Conservation (phyloP, 305 asterid genomes). For the Ajuga reptans region DNA sequence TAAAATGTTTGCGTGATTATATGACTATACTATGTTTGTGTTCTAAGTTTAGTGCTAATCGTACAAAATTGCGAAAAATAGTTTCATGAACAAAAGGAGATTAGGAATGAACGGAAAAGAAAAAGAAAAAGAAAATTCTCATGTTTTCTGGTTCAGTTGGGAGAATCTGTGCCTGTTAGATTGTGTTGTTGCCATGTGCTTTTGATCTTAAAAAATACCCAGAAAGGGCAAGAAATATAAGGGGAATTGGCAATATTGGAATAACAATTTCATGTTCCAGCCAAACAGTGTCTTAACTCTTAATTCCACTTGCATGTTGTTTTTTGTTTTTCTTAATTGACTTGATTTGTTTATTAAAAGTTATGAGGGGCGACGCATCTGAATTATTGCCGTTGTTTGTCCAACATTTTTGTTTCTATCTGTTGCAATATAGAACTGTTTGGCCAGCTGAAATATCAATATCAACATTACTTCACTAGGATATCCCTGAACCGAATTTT, state of each 20-base stretch:
- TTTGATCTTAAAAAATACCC: constrained; percentile 9
- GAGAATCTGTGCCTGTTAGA: background rate
- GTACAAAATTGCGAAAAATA: background rate
- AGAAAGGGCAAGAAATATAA: background rate
- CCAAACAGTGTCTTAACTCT: constrained; percentile 16
- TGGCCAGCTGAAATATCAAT: constrained; percentile 14
- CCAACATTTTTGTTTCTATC: background rate
- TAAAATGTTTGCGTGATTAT: background rate
- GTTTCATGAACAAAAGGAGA: background rate
- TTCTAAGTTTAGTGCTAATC: background rate
- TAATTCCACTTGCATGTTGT: constrained; percentile 19
- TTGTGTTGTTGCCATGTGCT: background rate
- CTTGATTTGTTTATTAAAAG: constrained; percentile 6
- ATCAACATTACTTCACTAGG: background rate
- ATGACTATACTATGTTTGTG: background rate
- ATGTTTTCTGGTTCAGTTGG: background rate
- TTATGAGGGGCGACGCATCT: background rate
- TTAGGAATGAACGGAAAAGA: background rate
- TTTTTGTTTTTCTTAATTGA: constrained; percentile 16
- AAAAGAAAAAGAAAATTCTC: background rate
- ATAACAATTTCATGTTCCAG: constrained; percentile 2
- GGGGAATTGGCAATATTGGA: background rate
- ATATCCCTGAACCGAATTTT: background rate
- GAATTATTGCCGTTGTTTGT: background rate
- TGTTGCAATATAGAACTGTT: constrained; percentile 7